Base-by-base conservation (phyloP, 2,329 filamentous ascomycete species). In the Ceratocystis colombiana region DNA sequence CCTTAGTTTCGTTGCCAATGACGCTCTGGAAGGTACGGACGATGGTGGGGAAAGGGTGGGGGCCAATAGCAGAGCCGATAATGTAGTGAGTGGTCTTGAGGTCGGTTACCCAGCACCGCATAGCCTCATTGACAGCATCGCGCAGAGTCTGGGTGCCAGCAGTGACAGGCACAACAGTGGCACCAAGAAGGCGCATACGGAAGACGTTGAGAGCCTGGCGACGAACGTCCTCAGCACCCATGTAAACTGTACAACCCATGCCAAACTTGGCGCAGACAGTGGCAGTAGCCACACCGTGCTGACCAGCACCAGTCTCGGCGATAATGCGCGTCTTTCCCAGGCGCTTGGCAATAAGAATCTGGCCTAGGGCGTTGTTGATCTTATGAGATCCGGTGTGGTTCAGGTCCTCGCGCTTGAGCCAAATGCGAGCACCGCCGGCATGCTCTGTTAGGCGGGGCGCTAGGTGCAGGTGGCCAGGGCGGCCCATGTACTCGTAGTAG, bases 371-470 rank as follows among this genome's bases (percentile, higher is more conserved):
- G 73, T 99, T 99, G 81, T 99, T 99, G 81, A 99, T 97, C 83
- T 99, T 99, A 82, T 99, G 94, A 69, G 89, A 95, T 70, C 94
- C 94, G 7, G 94, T 97, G 75, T 99, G 94, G 77, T 97, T 97
- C 66, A 97, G 80, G 75, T 99, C 94, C 78, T 99, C 94, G 72
- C 94, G 86, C 83, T 99, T 99, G 71, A 99, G 79, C 88, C 93
- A 99, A 79, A 99, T 96, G 73, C 91, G 96, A 62, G 94, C 93
- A 68, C 94, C 94, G 28, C 91, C 90, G 61, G 90, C 91, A 72
- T 93, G 80, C 73, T 95, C 88, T 0, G 93, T 97, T 70, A 99
- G 79, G 64, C 92, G 86, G 71, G 94, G 86, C 1, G 94, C 94
- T 64, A 92, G 79, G 77, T 99, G 94, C 64, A 99, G 80, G 71